These are phyloP conservation scores for Grammothele lineata DNA, from an alignment of 768 basidiomycete species.

Conservation along the genomic window DNA sequence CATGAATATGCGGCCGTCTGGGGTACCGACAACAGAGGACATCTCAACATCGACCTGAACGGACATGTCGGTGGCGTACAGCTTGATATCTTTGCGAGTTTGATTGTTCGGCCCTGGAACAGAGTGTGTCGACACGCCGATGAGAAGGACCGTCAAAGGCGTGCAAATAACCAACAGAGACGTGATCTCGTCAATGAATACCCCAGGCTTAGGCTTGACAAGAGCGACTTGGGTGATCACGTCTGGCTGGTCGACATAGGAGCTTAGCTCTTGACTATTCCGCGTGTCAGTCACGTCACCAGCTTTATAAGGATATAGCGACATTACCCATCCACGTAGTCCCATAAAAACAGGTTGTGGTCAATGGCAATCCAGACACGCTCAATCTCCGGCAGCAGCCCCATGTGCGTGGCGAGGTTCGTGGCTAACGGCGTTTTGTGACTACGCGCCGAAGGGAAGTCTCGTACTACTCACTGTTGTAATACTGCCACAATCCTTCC, in stretches of 20 bases:
- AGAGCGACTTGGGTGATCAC: constrained; percentile 86
- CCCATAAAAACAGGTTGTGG: constrained; percentile 93
- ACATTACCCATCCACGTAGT: constrained; percentile 94
- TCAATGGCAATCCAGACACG: constrained; percentile 95
- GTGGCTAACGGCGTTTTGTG: constrained; percentile 40
- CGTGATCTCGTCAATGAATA: constrained; percentile 92
- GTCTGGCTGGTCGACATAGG: constrained; percentile 89
- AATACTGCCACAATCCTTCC: constrained; percentile 73
- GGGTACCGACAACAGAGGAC: constrained; percentile 75
- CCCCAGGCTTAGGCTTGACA: constrained; percentile 77
- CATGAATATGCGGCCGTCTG: constrained; percentile 90
- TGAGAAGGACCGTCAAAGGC: constrained; percentile 72
- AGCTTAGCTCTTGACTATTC: constrained; percentile 75
- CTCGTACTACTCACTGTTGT: constrained; percentile 46
- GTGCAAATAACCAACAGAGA: constrained; percentile 89
- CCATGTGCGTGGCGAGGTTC: constrained; percentile 78
- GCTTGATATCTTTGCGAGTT: constrained; percentile 67
- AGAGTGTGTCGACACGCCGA: constrained; percentile 66
- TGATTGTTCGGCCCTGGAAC: constrained; percentile 35
- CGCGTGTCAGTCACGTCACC: constrained; percentile 24
- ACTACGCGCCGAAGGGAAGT: constrained; percentile 9
- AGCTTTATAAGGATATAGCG: too few relatives aligned
- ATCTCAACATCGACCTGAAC: constrained; percentile 80
- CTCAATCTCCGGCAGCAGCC: constrained; percentile 88
- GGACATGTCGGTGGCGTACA: constrained; percentile 87